Evolutionary conservation across 2,329 filamentous ascomycete genomes (phyloP).

Genomic region (Fusarium euwallaceae): DNA sequence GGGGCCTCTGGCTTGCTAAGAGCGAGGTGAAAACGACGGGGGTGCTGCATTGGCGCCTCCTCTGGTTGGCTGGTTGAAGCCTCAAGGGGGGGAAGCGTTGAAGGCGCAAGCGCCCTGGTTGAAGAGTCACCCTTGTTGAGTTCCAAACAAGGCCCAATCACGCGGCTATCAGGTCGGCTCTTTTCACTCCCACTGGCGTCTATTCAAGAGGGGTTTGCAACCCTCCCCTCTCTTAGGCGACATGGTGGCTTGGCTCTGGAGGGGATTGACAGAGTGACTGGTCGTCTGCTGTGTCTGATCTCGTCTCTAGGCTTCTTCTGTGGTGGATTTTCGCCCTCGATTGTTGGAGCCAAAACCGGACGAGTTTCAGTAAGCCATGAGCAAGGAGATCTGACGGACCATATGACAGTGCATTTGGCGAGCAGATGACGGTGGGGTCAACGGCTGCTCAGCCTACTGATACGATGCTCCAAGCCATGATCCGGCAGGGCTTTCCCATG

Average conservation of each 20-base stretch:
- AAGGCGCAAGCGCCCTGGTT: conserved; percentile 48
- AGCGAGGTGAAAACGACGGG: conserved; percentile 25
- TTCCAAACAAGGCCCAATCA: conserved; percentile 46
- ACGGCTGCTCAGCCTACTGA: conserved; percentile 38
- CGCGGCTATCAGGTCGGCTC: conserved; percentile 45
- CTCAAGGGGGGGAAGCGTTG: conserved; percentile 38
- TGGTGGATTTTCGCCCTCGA: background rate
- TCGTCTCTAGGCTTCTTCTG: background rate
- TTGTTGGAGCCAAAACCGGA: conserved; percentile 7
- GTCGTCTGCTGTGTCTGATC: background rate
- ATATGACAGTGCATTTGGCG: background rate
- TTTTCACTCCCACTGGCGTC: conserved; percentile 47
- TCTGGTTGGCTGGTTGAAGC: conserved; percentile 40
- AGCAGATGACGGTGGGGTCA: conserved; percentile 20
- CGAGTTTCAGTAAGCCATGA: background rate
- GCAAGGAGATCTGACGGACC: background rate
- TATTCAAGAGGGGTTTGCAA: conserved; percentile 42
- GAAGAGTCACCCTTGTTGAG: conserved; percentile 30
- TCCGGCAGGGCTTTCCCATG: conserved; percentile 21
- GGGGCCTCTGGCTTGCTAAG: conserved; percentile 23
- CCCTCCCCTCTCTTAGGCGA: conserved; percentile 29
- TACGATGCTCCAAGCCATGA: conserved; percentile 33
- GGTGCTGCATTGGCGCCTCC: conserved; percentile 16
- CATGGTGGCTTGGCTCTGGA: conserved; percentile 25
- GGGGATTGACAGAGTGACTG: conserved; percentile 28